Base-by-base conservation (phyloP, 2,329 filamentous ascomycete species). In the Nothophoma quercina region DNA sequence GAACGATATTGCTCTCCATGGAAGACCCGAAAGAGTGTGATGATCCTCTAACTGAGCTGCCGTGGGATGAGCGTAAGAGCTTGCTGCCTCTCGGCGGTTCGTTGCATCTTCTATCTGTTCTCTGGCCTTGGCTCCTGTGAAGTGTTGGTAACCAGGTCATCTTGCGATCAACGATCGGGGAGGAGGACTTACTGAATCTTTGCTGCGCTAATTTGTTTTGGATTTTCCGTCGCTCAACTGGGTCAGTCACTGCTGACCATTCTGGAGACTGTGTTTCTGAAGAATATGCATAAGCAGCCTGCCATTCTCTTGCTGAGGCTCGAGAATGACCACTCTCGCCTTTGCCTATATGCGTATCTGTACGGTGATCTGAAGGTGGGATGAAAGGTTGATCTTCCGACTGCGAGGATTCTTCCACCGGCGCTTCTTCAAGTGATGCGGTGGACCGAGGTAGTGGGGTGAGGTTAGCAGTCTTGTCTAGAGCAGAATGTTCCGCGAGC, bases 171-270 rank as follows among this genome's bases (percentile, higher is more conserved):
- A 16, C 18, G 13, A 5, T 26, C 1, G 22, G 7, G 15, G 16
- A 3, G 3, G 7, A 15, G 13, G 33, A 77, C 87, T 67, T 81
- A 91, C 89, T 82, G 62, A 90, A 91, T 64, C 90, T 90, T 60
- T 88, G 81, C 65, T 91, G 89, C 2, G 88, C 88, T 55, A 91
- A 83, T 45, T 88, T 83, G 69, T 92, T 92, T 70, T 92, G 89
- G 42, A 91, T 88, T 55, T 88, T 86, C 57, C 89, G 80, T 67
- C 89, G 81, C 75, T 90, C 87, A 55, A 86, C 85, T 0, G 87
- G 87, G 61, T 91, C 88, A 6, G 83, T 83, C 34, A 91, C 81
- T 0, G 87, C 82, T 23, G 83, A 80, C 89, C 89, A 92, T 75
- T 90, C 85, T 58, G 88, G 81, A n/a, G 61, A 54, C 25, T 59